Evolutionary conservation across 805 yeast genomes (phyloP).

Genomic region (Zygosaccharomyces bisporus): DNA sequence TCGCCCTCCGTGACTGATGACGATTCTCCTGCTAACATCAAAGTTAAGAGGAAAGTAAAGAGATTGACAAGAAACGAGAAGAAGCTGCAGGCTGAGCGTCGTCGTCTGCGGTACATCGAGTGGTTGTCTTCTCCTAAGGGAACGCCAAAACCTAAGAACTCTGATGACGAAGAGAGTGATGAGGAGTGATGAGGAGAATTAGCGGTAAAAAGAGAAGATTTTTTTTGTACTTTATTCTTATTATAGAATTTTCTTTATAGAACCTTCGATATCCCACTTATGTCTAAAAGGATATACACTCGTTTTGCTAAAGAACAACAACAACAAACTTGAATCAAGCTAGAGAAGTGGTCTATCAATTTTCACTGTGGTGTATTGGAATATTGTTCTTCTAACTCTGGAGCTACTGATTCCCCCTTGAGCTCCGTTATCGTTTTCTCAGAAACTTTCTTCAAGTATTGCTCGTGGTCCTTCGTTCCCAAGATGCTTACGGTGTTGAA

Average conservation of each 20-base stretch:
- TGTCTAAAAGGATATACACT: background rate
- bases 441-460: slow-evolving; percentile 44
- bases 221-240: background rate
- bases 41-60: slow-evolving; percentile 90
- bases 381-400: slow-evolving; percentile 49
- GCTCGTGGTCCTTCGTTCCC: slow-evolving; percentile 46
- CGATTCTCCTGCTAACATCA: slow-evolving; percentile 94
- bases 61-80: slow-evolving; percentile 95
- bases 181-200: slow-evolving; percentile 20
- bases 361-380: slow-evolving; percentile 22
- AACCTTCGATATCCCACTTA: background rate
- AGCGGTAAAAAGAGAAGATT: slow-evolving; percentile 4
- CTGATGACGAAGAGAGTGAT: slow-evolving; percentile 71
- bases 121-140: slow-evolving; percentile 98
- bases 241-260: slow-evolving; percentile 1
- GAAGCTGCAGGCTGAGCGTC: slow-evolving; percentile 86
- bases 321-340: too few species aligned
- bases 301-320: too few species aligned
- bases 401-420: slow-evolving; percentile 54
- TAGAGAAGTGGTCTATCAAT: background rate
- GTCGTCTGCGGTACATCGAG: slow-evolving; percentile 88
- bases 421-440: slow-evolving; percentile 44
- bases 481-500: slow-evolving; percentile 70
- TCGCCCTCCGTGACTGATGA: slow-evolving; percentile 53
- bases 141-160: slow-evolving; percentile 89